Evolutionary conservation across 2,329 filamentous ascomycete genomes (phyloP), one percentile per base, ranked within the genome.

Genomic region (Fusarium sp.): DNA sequence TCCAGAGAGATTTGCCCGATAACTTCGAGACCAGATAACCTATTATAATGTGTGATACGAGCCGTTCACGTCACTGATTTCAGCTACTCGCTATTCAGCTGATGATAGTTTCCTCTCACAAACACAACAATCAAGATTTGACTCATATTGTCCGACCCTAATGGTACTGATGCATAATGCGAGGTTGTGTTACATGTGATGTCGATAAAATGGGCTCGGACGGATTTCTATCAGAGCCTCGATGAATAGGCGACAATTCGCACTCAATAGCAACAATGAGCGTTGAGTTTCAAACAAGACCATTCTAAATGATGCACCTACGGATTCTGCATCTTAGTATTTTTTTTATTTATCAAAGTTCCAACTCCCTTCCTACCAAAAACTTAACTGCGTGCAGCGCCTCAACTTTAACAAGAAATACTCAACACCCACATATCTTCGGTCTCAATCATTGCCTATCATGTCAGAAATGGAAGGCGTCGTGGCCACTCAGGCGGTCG

Each of bases 101-200:
- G 19, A 21, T 25, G 32, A 19, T 23, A 28, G 21, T 19, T 68
- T 43, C 11, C 42, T 49, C 9, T 50, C 21, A 32, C 59, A 69
- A 65, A 69, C 40, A 25, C n/a, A 60, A 46, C 33, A 32, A 66
- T 35, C 30, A 42, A 38, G 13, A 35, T 53, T 70, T 70, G 43
- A 35, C 43, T 46, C 61, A 30, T n/a, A 56, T 50, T 69, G 50
- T 49, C 60, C 42, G 30, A 58, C 66, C 40, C 46, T 19, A 35
- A 56, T 35, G 40, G 43, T 44, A 16, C 53, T 46, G 35, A 54
- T 50, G 60, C 47, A 70, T 49, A 23, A 32, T 65, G 37, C 42
- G 53, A 57, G 50, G 53, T 66, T 70, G 67, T 70, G 66, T 70
- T 59, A 70, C 67, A 40, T 70, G 40, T 53, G 30, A 59, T 54